Evolutionary conservation across 140 eudicot genomes (phyloP), one percentile per base, ranked within the genome.

Genomic region (Anethum foeniculum): DNA sequence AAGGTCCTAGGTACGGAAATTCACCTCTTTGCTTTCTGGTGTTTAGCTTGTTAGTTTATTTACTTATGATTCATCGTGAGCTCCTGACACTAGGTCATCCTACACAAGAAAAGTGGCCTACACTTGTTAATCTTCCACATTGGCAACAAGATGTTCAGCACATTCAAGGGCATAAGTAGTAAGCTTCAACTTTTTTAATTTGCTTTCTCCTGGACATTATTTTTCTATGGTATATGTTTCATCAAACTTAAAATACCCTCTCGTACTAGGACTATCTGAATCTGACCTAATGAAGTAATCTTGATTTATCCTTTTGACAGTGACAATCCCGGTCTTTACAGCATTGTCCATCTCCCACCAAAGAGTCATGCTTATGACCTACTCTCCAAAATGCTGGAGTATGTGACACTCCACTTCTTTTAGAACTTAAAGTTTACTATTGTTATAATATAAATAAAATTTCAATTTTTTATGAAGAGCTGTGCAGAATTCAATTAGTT

Each of bases 361-460:
- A 95, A 95, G 90, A 83, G 80, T 84, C 93, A 94, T 68, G 96
- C 97, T 77, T 95, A 92, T 81, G 99, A 95, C 83, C 97, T 95
- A 81, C 97, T 95, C 83, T 88, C 97, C 34, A 95, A 89, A 88
- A 95, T 95, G 99, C 92, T 95, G 43, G 99, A 95, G 99, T 95
- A 92, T 56, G 97, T 90, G 81, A 39, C 14, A 32, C 75, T 77
- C 88, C 82, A 38, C 46, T 36, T 64, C 44, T 74, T 11, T 81
- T 28, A 27, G 34, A 75, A 56, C 79, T 41, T 46, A 34, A 79
- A 82, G 60, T 79, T 25, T 77, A 71, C 38, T 27, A 38, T 43
- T 77, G 51, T 60, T 14, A 77, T 54, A 9, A 27, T 16, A 77
- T 77, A 30, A 8, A 18, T 77, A 18, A 3, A 15, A 54, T 23